A percentile compares a stretch with the other conserved stretches of the same genome.
Conservation (phyloP, 2,329 filamentous ascomycete genomes). For the Phialophora tarda region DNA sequence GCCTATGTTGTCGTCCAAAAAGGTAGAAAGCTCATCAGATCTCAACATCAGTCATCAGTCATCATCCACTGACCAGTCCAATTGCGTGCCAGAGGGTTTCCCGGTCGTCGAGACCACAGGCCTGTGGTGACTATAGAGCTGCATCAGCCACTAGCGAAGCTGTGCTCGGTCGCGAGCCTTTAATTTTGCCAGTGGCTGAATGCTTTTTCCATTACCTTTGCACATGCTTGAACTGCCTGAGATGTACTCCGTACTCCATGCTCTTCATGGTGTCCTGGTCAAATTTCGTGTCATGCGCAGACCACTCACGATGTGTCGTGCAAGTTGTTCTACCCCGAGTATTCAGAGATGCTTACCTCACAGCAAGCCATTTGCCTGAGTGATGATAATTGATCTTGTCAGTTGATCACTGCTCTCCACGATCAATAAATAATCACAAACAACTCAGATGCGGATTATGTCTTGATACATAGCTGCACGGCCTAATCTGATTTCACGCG, state of each 20-base stretch:
- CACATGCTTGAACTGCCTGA: not conserved
- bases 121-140: not conserved
- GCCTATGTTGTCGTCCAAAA: not conserved
- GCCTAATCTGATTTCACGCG: not conserved
- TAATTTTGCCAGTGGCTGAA: not conserved
- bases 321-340: not conserved
- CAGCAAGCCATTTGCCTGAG: not conserved
- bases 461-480: not conserved
- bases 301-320: not conserved
- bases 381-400: not conserved
- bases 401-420: not conserved
- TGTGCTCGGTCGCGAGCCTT: not conserved
- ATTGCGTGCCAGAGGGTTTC: constrained; percentile 1
- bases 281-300: not conserved
- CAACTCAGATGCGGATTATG: not conserved
- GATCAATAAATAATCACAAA: not conserved
- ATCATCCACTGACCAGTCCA: constrained; percentile 6
- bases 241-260: too few relatives aligned
- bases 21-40: constrained; percentile 15
- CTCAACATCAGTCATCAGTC: constrained; percentile 23
- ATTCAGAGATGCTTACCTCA: not conserved
- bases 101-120: not conserved
- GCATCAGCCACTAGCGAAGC: not conserved
- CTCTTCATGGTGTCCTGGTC: not conserved
- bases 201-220: not conserved